phyloP scores from a whole-genome alignment of 257 asterid species.

The Datura wrightii region DNA sequence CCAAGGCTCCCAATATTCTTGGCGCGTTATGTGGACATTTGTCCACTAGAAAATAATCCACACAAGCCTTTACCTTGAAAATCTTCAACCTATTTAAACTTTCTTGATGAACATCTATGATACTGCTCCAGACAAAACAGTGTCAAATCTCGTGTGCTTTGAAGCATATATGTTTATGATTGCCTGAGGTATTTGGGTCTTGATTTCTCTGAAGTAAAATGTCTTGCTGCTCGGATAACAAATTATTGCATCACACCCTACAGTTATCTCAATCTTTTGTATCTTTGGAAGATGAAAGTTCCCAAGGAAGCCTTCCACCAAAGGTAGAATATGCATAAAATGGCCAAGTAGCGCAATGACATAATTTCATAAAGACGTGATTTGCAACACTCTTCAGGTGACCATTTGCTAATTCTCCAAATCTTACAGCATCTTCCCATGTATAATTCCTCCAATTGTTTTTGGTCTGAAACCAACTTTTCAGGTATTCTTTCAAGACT shows the following conservation, averaged over 20 bases:
- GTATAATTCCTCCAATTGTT: constrained; percentile 29
- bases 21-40: neutral
- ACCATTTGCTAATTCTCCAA: neutral
- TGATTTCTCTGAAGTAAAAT: constrained; percentile 31
- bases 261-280: constrained; percentile 26
- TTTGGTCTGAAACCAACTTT: neutral
- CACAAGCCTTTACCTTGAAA: constrained; percentile 16
- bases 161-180: constrained; percentile 20
- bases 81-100: neutral
- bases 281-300: neutral
- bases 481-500: constrained; percentile 14
- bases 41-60: neutral
- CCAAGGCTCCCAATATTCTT: neutral
- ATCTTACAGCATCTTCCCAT: constrained; percentile 27
- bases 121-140: constrained; percentile 1
- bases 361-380: constrained; percentile 20
- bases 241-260: neutral
- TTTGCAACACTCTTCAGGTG: neutral
- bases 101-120: constrained; percentile 18
- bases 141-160: constrained; percentile 20
- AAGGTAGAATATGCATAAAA: constrained; percentile 18
- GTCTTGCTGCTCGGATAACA: constrained; percentile 32
- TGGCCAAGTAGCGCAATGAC: constrained; percentile 22
- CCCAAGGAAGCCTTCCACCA: neutral
- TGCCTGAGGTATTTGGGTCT: constrained; percentile 29